Percentiles rank a stretch among this genome's conserved stretches.
Conservation (phyloP, 2,329 filamentous ascomycete species). For the Clonostachys chloroleuca region DNA sequence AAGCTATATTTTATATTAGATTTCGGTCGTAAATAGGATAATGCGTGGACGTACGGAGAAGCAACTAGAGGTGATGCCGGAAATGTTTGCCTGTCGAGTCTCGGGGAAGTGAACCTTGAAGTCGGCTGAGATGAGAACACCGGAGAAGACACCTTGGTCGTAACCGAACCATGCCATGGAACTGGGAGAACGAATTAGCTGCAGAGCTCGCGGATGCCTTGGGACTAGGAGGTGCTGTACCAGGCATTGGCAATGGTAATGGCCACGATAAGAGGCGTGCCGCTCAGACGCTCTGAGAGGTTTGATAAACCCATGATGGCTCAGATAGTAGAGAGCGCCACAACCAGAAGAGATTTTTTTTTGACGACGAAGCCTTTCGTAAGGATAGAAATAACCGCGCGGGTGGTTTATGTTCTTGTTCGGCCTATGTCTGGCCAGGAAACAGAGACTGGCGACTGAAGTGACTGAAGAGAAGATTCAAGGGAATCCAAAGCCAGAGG, state of each 20-base stretch:
- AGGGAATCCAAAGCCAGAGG: no score
- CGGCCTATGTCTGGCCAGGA: no score
- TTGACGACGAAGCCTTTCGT: no score
- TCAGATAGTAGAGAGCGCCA: no score
- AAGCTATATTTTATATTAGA: conserved; percentile 9
- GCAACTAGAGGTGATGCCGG: conserved; percentile 36
- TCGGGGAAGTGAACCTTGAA: conserved; percentile 30
- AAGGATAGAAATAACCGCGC: no score
- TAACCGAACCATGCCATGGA: conserved; percentile 26
- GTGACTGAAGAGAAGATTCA: no score
- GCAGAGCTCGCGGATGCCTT: not conserved
- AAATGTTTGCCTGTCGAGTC: conserved; percentile 28
- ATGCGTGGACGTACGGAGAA: conserved; percentile 26
- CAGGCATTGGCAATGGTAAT: conserved; percentile 18
- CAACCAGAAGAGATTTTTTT: no score
- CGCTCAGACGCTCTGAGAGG: conserved; percentile 10
- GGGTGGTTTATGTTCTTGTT: no score
- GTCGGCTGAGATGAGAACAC: conserved; percentile 31
- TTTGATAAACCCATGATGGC: not conserved
- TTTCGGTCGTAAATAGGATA: not conserved
- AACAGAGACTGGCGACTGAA: no score
- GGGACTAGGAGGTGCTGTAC: conserved; percentile 1
- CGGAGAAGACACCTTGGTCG: conserved; percentile 33
- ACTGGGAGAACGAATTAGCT: conserved; percentile 1
- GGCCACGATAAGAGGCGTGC: conserved; percentile 11